Evolutionary conservation across 768 basidiomycete genomes (phyloP), one percentile per base, ranked within the genome.

Genomic region (Xerocomus potaroensis): DNA sequence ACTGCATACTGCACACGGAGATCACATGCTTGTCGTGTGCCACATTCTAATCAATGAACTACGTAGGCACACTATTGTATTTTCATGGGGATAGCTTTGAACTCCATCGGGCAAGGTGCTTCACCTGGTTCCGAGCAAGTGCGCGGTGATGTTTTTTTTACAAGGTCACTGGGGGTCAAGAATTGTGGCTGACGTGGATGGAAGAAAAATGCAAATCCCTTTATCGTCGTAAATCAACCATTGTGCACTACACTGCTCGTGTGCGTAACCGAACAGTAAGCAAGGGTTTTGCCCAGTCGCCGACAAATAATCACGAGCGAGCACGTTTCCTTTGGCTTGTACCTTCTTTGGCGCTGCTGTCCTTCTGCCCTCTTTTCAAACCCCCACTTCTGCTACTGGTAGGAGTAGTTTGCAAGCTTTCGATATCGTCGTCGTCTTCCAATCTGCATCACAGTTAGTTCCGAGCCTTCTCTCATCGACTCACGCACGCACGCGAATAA

Each of bases 1-100:
- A 21, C 18, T 19, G 4, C 23, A 22, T 14, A 29, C 73, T 91
- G 15, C 77, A 89, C 50, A 73, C 74, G 92, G 12, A 32, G 87
- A 91, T 63, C 84, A 88, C 65, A 93, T 94, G 32, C 29, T 27
- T 45, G 24, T 37, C 41, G 16, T 32, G 27, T 43, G 44, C 39
- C 33, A 38, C 15, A 18, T 5, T n/a, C n/a, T 41, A n/a, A 43
- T 45, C 16, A 30, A 55, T 44, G 30, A 36, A 14, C 30, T 24
- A 22, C 14, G n/a, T 18, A 24, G n/a, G 11, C 12, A 14, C 27
- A 18, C 26, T 27, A 10, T 6, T 27, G 11, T 16, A 22, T 27
- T 30, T 38, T 24, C 27, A 37, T 16, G 30, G 44, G 22, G 34
- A 41, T 47, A 33, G 18, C 11, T 9, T 9, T 10, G 18, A 26